These are phyloP conservation scores for Cordyceps cicadae DNA, from an alignment of 2,329 filamentous ascomycete species.

Conservation along the genomic window DNA sequence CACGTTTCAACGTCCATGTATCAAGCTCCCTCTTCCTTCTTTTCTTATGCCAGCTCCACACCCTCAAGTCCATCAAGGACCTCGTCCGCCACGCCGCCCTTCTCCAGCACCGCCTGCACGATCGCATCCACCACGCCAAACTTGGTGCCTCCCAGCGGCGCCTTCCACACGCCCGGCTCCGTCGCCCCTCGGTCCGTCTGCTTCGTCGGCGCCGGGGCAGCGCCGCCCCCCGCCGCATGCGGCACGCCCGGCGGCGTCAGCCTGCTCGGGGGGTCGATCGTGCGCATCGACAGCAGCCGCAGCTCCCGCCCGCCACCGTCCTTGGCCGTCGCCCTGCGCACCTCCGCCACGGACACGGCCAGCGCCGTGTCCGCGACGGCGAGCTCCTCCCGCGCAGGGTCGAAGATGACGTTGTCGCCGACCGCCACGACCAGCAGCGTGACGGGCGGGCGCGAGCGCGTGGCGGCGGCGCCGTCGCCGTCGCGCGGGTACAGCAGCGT, in stretches of 20 bases:
- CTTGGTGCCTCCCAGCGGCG: conserved; percentile 75
- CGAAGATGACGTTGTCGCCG: conserved; percentile 84
- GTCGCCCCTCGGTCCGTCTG: conserved; percentile 37
- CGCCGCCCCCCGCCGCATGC: conserved; percentile 41
- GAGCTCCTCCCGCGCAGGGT: conserved; percentile 84
- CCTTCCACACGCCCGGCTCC: conserved; percentile 73
- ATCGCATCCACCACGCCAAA: conserved; percentile 64
- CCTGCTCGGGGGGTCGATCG: conserved; percentile 65
- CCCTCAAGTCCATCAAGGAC: conserved; percentile 73
- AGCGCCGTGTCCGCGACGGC: conserved; percentile 85
- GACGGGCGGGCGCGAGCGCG: conserved; percentile 60
- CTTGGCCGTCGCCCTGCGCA: conserved; percentile 13
- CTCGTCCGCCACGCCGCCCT: conserved; percentile 75
- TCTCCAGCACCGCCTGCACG: conserved; percentile 66
- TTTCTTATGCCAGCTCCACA: conserved; percentile 54
- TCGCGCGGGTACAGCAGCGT: conserved; percentile 58
- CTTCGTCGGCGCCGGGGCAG: conserved; percentile 28
- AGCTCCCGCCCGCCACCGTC: conserved; percentile 35
- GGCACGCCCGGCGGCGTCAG: conserved; percentile 64
- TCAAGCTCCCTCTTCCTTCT: background rate
- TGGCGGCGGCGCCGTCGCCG: conserved; percentile 14
- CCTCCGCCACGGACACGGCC: conserved; percentile 68
- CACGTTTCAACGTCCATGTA: background rate
- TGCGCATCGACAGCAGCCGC: conserved; percentile 59
- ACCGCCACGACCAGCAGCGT: conserved; percentile 86